Evolutionary conservation across 1,284 basidiomycete genomes (phyloP).

Genomic region (Cryptococcus floricola): DNA sequence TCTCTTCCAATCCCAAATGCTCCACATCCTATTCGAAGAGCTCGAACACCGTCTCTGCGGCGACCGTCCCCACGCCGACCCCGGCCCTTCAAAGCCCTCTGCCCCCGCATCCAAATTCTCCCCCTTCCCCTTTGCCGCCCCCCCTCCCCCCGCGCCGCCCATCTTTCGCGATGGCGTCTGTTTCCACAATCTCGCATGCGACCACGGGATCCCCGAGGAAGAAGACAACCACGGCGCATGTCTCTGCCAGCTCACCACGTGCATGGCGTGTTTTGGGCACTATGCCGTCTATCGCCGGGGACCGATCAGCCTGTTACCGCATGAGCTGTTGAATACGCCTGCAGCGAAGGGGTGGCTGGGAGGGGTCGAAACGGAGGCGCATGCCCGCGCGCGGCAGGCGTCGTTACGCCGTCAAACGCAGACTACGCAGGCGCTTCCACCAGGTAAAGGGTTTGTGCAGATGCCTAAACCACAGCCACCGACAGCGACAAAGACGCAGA

Average conservation of each 20-base stretch:
- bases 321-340: conserved; percentile 20
- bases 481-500: background rate
- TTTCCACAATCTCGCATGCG: conserved; percentile 28
- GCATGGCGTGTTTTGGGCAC: conserved; percentile 33
- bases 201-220: conserved; percentile 28
- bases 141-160: conserved; percentile 2
- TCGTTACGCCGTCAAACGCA: conserved; percentile 7
- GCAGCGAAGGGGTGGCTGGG: conserved; percentile 35
- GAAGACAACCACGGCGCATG: conserved; percentile 42
- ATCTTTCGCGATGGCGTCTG: conserved; percentile 35
- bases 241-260: conserved; percentile 41
- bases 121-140: conserved; percentile 11
- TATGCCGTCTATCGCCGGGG: conserved; percentile 28
- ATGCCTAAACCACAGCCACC: conserved; percentile 20
- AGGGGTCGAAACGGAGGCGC: conserved; percentile 29
- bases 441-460: conserved; percentile 38
- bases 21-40: conserved; percentile 42
- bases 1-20: conserved; percentile 44
- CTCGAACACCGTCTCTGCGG: conserved; percentile 42
- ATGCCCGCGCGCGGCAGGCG: conserved; percentile 22
- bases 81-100: background rate
- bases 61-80: conserved; percentile 20
- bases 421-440: conserved; percentile 15
- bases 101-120: conserved; percentile 13
- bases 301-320: conserved; percentile 35